Evolutionary conservation across 2,329 filamentous ascomycete species (phyloP), one percentile per base, ranked within the genome.

Genomic region (Ceratocystis cacaofunesta): DNA sequence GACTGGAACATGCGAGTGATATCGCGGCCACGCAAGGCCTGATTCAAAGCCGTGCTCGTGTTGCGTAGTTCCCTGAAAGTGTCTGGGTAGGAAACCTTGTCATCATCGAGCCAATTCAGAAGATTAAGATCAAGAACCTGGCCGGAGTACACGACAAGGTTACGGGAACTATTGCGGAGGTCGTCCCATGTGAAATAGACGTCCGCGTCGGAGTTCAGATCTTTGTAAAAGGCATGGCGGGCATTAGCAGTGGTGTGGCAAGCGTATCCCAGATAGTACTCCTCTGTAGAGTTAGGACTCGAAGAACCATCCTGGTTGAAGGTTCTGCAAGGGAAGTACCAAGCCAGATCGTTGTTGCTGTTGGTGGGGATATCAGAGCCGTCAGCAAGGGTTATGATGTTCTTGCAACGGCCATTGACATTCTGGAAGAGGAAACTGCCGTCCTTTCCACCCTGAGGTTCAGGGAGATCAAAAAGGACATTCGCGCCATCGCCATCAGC

Each of bases 351-450:
- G 10, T 85, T 85, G 63, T 86, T 77, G 30, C 75, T 76, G 72
- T 95, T 86, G 5, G 87, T 88, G 1, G 92, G 90, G 7, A 99
- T 85, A 70, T 90, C 87, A 0, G 92, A 95, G 65, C 79, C 79
- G 1, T 81, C 73, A 0, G 87, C 83, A 6, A 80, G 75, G 0
- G 84, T 95, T 73, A 99, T 96, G 66, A 97, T 76, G 8, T 82
- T 88, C 77, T 97, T 99, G 82, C 94, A 99, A 68, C 88, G 89
- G 61, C 94, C 95, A 71, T 99, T 99, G 74, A 99, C 94, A 70
- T 97, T 95, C 74, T 99, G 94, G 77, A 99, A 99, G 72, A 99
- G 77, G 74, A 99, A 99, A 72, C 92, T 97, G 66, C 90, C 92
- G 73, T 99, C 95, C 75, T 89, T 83, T n/a, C 92, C 94, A 65